phyloP scores from a whole-genome alignment of 495 filamentous ascomycete genomes.

The Talaromyces thailandensis region DNA sequence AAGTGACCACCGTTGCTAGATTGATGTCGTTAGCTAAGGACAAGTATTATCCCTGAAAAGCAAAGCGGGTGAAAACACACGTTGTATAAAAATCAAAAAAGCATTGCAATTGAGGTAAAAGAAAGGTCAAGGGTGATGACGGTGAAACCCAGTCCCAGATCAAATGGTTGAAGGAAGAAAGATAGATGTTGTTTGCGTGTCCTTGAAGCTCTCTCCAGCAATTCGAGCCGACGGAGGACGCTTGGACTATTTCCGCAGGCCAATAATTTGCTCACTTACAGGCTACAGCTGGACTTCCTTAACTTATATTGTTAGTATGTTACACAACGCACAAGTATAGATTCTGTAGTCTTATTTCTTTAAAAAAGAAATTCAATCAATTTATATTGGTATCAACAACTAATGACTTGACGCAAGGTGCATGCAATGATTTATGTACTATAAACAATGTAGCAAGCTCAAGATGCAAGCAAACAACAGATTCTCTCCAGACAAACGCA shows the following conservation, averaged over 20 bases:
- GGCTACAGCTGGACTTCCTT: background rate
- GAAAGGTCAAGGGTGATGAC: background rate
- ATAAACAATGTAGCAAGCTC: background rate
- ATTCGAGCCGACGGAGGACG: background rate
- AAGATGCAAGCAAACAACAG: background rate
- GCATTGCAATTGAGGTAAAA: conserved; percentile 2
- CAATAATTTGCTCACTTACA: background rate
- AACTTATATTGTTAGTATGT: background rate
- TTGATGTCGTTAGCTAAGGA: background rate
- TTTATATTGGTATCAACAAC: background rate
- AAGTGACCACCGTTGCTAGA: conserved; percentile 5
- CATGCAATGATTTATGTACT: background rate
- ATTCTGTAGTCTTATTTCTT: too few species aligned
- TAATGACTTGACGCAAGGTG: background rate
- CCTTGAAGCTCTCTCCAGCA: conserved; percentile 2
- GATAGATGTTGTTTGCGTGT: conserved; percentile 2
- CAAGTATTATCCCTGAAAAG: background rate
- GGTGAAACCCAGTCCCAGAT: background rate
- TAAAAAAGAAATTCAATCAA: background rate
- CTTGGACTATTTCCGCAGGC: background rate
- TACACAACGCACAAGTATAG: background rate
- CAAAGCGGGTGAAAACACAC: background rate
- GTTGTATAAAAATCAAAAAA: conserved; percentile 10
- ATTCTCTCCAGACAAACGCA: background rate
- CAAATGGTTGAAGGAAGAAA: background rate